Percentiles rank a stretch among this genome's conserved stretches.
These are phyloP conservation scores for Colletotrichum noveboracense DNA, from an alignment of 2,329 filamentous ascomycete species.

Conservation along the genomic window DNA sequence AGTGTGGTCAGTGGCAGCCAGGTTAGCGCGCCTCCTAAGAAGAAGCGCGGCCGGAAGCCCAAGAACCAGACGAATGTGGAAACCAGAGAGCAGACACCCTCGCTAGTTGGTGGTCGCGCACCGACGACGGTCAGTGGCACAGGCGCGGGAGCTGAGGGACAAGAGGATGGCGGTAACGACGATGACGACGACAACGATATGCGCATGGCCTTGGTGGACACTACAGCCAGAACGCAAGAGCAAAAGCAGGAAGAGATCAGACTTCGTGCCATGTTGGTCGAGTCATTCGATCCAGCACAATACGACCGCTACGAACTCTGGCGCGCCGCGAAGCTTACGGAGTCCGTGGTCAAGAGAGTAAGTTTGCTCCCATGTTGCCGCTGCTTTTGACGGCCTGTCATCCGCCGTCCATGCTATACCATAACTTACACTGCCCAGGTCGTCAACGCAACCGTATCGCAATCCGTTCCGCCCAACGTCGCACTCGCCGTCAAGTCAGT, in stretches of 20 bases:
- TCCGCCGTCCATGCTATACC: not conserved
- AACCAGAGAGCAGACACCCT: slow-evolving; percentile 44
- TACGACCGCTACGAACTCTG: slow-evolving; percentile 74
- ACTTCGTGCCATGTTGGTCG: slow-evolving; percentile 64
- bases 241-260: slow-evolving; percentile 68
- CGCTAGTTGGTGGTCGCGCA: slow-evolving; percentile 48
- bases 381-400: not conserved
- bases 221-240: slow-evolving; percentile 68
- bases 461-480: slow-evolving; percentile 76
- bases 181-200: slow-evolving; percentile 55
- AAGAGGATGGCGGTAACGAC: slow-evolving; percentile 59
- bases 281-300: slow-evolving; percentile 70
- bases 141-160: slow-evolving; percentile 43
- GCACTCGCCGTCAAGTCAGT: slow-evolving; percentile 78
- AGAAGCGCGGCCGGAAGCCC: slow-evolving; percentile 68
- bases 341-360: slow-evolving; percentile 72
- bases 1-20: slow-evolving; percentile 68
- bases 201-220: slow-evolving; percentile 62
- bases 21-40: slow-evolving; percentile 55
- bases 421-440: slow-evolving; percentile 49
- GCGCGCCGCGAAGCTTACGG: slow-evolving; percentile 71
- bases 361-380: slow-evolving; percentile 26
- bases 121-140: slow-evolving; percentile 47
- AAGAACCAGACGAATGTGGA: slow-evolving; percentile 57
- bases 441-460: slow-evolving; percentile 81